Evolutionary conservation across 2,329 filamentous ascomycete genomes (phyloP).

Genomic region (Trichoderma sp.): DNA sequence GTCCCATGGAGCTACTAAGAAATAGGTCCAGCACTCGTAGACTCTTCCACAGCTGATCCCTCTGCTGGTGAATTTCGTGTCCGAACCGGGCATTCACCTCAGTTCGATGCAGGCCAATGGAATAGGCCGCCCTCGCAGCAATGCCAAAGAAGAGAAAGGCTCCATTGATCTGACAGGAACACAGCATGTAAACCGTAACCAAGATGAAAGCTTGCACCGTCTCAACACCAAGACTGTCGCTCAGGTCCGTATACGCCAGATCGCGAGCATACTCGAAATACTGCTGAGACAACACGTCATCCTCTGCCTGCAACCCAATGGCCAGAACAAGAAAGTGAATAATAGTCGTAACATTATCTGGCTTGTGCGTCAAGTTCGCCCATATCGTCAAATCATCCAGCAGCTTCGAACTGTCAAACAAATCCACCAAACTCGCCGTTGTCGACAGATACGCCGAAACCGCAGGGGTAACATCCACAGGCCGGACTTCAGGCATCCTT

Average conservation of each 20-base stretch:
- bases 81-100: slow-evolving; percentile 55
- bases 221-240: slow-evolving; percentile 46
- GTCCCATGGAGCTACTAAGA: slow-evolving; percentile 53
- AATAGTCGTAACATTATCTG: slow-evolving; percentile 40
- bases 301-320: slow-evolving; percentile 45
- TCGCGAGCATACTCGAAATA: slow-evolving; percentile 52
- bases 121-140: slow-evolving; percentile 51
- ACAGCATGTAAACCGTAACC: slow-evolving; percentile 54
- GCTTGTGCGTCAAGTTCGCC: slow-evolving; percentile 35
- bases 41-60: slow-evolving; percentile 55
- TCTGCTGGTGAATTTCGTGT: slow-evolving; percentile 39
- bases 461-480: slow-evolving; percentile 29
- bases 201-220: slow-evolving; percentile 52
- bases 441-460: slow-evolving; percentile 40
- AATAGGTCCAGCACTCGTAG: slow-evolving; percentile 52
- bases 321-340: slow-evolving; percentile 52
- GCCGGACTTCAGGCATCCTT: slow-evolving; percentile 29
- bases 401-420: slow-evolving; percentile 45
- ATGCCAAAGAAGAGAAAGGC: slow-evolving; percentile 55
- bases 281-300: slow-evolving; percentile 41
- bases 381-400: slow-evolving; percentile 43
- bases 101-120: slow-evolving; percentile 52
- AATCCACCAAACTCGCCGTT: slow-evolving; percentile 47
- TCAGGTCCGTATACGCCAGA: slow-evolving; percentile 44
- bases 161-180: slow-evolving; percentile 54